Evolutionary conservation across 495 filamentous ascomycete genomes (phyloP), one percentile per base, ranked within the genome.

Genomic region (Penicillium mononematosum): DNA sequence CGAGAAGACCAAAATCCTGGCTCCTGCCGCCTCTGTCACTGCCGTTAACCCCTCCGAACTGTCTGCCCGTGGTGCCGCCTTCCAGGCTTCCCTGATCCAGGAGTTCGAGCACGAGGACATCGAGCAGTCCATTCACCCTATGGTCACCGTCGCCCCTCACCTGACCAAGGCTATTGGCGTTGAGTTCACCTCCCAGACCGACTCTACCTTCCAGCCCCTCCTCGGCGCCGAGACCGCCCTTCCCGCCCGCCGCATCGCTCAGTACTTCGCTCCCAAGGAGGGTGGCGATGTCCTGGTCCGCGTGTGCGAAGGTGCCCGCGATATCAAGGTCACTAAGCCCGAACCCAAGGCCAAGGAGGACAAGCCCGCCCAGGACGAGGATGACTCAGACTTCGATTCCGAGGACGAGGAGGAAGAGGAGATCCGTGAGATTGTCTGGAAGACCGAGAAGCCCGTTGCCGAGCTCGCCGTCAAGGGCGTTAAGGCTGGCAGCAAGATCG

Each of bases 31-130:
- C 38, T 81, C 75, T 46, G 59, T 84, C 16, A 81, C 80, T 25
- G 90, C 94, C 56, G 83, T 98, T 76, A 97, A 97, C 82, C 94
- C 94, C 27, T 92, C 89, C 16, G 92, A 97, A 71, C 83, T 97
- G 45, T 78, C 87, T 58, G 89, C 90, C 49, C 83, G 94, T 55
- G 94, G 94, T 65, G 94, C 95, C 57, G 93, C 94, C 32, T 90
- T 98, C 66, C 94, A 98, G 78, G 94, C 94, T 17, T 92, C 87
- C 47, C 76, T 98, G 47, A 89, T 98, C 68, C 84, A 89, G 67
- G 92, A 92, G 68, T 98, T 94, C 71, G 94, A 98, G 51, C 75
- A 81, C 53, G 90, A 92, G 52, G 95, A 98, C 69, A 96, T 98
- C 61, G 89, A 92, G 67, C 91, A 97, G 75, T 95, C 90, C 11